These are phyloP conservation scores for Trifolium repens DNA, from an alignment of 306 rosid species.

Conservation along the genomic window DNA sequence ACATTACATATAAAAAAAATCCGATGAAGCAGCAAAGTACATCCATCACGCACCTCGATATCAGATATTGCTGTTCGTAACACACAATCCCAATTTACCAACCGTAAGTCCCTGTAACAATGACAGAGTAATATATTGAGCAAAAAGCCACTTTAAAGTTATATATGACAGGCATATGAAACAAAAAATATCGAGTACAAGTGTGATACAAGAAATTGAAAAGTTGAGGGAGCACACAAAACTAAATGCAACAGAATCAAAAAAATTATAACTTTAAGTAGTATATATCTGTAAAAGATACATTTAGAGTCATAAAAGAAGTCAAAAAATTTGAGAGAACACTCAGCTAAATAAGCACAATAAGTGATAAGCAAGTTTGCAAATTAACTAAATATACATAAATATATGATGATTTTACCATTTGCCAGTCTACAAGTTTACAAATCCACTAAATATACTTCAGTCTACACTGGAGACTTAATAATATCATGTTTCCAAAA, in stretches of 20 bases:
- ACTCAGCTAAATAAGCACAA: constrained; percentile 24
- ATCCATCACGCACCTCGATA: constrained; percentile 68
- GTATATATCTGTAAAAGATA: not conserved
- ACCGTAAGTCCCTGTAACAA: constrained; percentile 77
- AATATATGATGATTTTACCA: not conserved
- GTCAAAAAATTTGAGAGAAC: constrained; percentile 7
- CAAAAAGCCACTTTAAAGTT: not conserved
- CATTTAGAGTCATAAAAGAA: not conserved
- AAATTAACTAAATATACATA: constrained; percentile 7
- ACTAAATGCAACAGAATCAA: constrained; percentile 6
- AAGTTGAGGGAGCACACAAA: constrained; percentile 25
- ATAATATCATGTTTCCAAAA: constrained; percentile 20
- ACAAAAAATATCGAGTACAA: not conserved
- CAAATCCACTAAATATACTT: not conserved
- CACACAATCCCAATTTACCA: constrained; percentile 94
- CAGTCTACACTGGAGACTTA: not conserved
- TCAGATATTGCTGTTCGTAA: constrained; percentile 95
- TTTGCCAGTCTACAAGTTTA: not conserved
- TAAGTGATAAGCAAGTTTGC: not conserved
- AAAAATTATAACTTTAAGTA: not conserved
- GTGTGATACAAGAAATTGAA: constrained; percentile 12
- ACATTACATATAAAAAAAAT: constrained; percentile 26
- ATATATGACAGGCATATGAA: constrained; percentile 11
- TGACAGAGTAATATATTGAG: constrained; percentile 16
- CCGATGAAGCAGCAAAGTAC: constrained; percentile 12